Percentiles rank a stretch among this genome's conserved stretches.
Conservation (phyloP, 768 basidiomycete genomes). For the Stropharia rugosoannulata region DNA sequence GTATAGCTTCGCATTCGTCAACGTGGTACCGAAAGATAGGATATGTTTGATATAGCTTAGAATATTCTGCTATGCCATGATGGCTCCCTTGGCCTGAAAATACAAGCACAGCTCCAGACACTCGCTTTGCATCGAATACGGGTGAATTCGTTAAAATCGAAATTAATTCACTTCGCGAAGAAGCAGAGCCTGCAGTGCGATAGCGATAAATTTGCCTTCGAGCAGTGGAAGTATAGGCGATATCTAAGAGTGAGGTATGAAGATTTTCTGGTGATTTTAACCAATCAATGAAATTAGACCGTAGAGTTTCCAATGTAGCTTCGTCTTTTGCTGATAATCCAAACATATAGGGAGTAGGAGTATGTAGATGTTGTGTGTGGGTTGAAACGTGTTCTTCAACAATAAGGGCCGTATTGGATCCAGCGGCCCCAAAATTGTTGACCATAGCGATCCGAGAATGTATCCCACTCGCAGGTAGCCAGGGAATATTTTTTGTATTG, state of each 20-base stretch:
- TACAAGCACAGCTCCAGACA: conserved; percentile 52
- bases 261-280: conserved; percentile 32
- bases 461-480: conserved; percentile 36
- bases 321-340: conserved; percentile 63
- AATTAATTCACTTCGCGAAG: conserved; percentile 43
- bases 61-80: conserved; percentile 61
- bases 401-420: conserved; percentile 64
- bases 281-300: conserved; percentile 45
- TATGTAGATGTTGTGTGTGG: not conserved
- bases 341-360: conserved; percentile 38
- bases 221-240: conserved; percentile 69
- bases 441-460: conserved; percentile 53
- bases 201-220: conserved; percentile 56
- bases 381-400: conserved; percentile 49
- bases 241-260: conserved; percentile 37
- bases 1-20: conserved; percentile 55
- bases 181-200: conserved; percentile 50
- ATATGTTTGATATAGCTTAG: conserved; percentile 47
- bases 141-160: conserved; percentile 38
- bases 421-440: conserved; percentile 77
- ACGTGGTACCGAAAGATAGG: conserved; percentile 49
- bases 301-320: conserved; percentile 45
- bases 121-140: conserved; percentile 25
- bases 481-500: conserved; percentile 34
- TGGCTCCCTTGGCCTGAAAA: conserved; percentile 78